phyloP scores from a whole-genome alignment of 257 asterid species.

The Solanum sparsipilum region DNA sequence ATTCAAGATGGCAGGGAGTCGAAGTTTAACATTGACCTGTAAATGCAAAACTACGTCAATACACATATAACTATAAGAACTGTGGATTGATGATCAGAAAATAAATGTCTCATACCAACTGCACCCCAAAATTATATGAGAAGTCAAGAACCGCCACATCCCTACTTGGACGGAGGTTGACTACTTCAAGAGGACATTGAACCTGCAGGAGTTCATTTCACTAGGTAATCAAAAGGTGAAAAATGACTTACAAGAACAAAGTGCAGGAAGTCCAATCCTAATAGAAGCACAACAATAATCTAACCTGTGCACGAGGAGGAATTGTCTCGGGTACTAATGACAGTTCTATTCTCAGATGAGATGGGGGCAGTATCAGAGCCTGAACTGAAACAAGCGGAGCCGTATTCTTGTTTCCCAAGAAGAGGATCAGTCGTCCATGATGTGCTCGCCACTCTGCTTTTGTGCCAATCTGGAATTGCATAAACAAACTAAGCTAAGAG shows the following conservation, averaged over 20 bases:
- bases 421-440: slow-evolving; percentile 80
- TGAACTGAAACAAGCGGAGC: slow-evolving; percentile 72
- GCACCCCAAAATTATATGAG: slow-evolving; percentile 61
- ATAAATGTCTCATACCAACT: slow-evolving; percentile 36
- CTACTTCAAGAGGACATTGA: slow-evolving; percentile 85
- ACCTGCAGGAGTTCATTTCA: slow-evolving; percentile 32
- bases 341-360: slow-evolving; percentile 66
- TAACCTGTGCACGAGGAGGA: slow-evolving; percentile 96
- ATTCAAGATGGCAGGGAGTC: slow-evolving; percentile 79
- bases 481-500: neutral
- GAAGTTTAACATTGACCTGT: slow-evolving; percentile 87
- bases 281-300: neutral
- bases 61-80: neutral
- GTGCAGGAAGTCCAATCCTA: neutral
- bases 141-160: slow-evolving; percentile 89
- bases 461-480: slow-evolving; percentile 64
- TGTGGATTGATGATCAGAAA: neutral
- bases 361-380: slow-evolving; percentile 72
- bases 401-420: slow-evolving; percentile 85
- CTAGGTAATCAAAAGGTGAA: neutral
- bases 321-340: slow-evolving; percentile 86
- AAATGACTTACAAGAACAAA: neutral
- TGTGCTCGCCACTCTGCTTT: slow-evolving; percentile 96
- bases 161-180: slow-evolving; percentile 85
- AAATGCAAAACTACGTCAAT: neutral